These are phyloP conservation scores for Gaultheria prostrata DNA, from an alignment of 148 eudicot species.

Conservation along the genomic window DNA sequence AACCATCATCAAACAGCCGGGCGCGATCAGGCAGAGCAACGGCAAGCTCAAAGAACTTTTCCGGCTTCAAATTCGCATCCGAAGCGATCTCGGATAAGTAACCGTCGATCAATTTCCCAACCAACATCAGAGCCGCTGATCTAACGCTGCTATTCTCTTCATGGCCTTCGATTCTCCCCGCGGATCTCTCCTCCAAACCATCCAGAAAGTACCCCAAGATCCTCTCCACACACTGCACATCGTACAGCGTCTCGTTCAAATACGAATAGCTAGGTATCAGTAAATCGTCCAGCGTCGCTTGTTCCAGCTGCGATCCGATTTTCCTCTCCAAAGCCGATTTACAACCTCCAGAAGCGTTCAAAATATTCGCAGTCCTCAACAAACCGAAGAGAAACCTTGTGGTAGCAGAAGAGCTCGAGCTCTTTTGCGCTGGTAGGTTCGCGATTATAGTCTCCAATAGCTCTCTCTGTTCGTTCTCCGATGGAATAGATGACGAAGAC, in stretches of 20 bases:
- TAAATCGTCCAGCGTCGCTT: slow-evolving; percentile 79
- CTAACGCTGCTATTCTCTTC: slow-evolving; percentile 33
- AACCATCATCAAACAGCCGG: slow-evolving; percentile 77
- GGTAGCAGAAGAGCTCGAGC: slow-evolving; percentile 33
- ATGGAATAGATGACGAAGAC: slow-evolving; percentile 44
- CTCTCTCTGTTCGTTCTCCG: slow-evolving; percentile 75
- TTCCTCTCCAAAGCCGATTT: slow-evolving; percentile 58
- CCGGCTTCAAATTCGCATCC: slow-evolving; percentile 71
- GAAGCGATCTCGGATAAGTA: slow-evolving; percentile 91
- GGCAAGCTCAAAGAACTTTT: slow-evolving; percentile 58
- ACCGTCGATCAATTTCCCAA: slow-evolving; percentile 89
- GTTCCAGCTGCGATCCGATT: slow-evolving; percentile 74
- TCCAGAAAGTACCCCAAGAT: slow-evolving; percentile 58
- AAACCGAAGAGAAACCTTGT: slow-evolving; percentile 63
- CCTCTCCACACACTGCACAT: slow-evolving; percentile 86
- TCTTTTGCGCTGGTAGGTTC: slow-evolving; percentile 48
- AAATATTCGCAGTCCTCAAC: slow-evolving; percentile 67
- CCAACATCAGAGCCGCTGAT: slow-evolving; percentile 56
- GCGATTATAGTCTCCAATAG: slow-evolving; percentile 53
- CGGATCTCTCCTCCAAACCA: slow-evolving; percentile 32
- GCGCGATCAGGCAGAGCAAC: slow-evolving; percentile 70
- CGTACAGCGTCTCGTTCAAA: slow-evolving; percentile 81
- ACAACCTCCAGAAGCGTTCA: slow-evolving; percentile 48
- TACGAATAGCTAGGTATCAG: slow-evolving; percentile 94
- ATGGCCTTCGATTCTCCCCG: slow-evolving; percentile 30